phyloP scores from a whole-genome alignment of 2,329 filamentous ascomycete genomes.

The Penicillium sp. region DNA sequence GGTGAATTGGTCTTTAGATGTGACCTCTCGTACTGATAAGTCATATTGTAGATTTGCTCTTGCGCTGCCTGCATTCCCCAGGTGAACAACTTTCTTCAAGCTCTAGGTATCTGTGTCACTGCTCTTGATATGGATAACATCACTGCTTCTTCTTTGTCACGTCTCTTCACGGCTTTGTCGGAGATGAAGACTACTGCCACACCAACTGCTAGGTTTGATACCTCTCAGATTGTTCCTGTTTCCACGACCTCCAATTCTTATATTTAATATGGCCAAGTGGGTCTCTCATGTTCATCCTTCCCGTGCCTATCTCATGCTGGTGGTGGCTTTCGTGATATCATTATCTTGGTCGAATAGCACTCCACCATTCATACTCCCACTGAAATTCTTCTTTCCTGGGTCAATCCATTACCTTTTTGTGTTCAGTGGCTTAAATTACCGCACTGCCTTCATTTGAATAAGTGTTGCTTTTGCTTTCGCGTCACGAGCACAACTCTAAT shows the following conservation, averaged over 20 bases:
- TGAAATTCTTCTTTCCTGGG: too few species aligned
- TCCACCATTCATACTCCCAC: too few species aligned
- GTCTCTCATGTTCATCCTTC: neutral
- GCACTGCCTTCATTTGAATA: too few species aligned
- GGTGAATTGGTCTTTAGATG: neutral
- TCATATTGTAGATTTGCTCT: conserved; percentile 16
- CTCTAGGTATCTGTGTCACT: conserved; percentile 17
- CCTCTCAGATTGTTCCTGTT: neutral
- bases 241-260: neutral
- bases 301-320: neutral
- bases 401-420: too few species aligned
- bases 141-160: neutral
- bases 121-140: neutral
- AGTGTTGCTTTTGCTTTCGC: too few species aligned
- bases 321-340: neutral
- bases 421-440: too few species aligned
- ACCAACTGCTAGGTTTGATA: neutral
- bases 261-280: neutral
- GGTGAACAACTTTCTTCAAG: conserved; percentile 10
- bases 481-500: too few species aligned
- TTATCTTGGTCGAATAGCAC: too few species aligned
- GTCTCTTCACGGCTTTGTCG: neutral
- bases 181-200: neutral
- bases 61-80: conserved; percentile 21
- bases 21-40: neutral